Conservation (phyloP, 441 rosid species). For the Gossypium schwendimanii region DNA sequence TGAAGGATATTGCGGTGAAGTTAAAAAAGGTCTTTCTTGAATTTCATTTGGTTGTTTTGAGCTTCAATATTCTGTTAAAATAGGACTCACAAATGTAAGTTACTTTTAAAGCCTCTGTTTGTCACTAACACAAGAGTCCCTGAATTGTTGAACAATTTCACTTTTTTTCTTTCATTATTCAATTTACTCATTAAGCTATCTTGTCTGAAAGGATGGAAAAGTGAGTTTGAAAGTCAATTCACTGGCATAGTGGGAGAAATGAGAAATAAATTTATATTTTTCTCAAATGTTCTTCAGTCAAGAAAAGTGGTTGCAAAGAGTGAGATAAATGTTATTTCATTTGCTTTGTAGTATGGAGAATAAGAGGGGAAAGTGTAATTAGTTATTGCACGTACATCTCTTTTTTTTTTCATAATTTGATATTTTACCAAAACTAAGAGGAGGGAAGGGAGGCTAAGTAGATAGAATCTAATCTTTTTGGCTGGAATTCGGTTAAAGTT, state of each 20-base stretch:
- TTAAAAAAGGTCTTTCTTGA: constrained; percentile 54
- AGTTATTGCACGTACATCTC: not conserved
- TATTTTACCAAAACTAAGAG: not conserved
- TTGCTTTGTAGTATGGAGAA: not conserved
- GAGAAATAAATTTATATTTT: not conserved
- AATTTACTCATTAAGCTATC: not conserved
- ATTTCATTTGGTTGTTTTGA: not conserved
- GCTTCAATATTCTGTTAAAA: not conserved
- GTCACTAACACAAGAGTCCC: not conserved
- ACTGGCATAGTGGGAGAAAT: not conserved
- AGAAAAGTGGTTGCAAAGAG: not conserved
- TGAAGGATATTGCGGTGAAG: constrained; percentile 72
- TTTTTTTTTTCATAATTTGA: not conserved
- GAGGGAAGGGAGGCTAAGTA: not conserved
- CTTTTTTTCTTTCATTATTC: not conserved
- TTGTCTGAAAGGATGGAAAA: not conserved
- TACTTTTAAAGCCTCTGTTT: not conserved
- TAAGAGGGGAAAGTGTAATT: not conserved
- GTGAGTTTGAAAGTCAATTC: not conserved
- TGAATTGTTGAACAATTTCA: not conserved
- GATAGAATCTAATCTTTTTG: not conserved
- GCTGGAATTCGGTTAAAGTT: not conserved
- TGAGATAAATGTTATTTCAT: not conserved
- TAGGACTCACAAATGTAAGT: not conserved
- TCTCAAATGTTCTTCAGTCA: not conserved